Evolutionary conservation across 352 stramenopile species (phyloP), one percentile per base, ranked within the genome.

Genomic region (Pythium phragmiticola): DNA sequence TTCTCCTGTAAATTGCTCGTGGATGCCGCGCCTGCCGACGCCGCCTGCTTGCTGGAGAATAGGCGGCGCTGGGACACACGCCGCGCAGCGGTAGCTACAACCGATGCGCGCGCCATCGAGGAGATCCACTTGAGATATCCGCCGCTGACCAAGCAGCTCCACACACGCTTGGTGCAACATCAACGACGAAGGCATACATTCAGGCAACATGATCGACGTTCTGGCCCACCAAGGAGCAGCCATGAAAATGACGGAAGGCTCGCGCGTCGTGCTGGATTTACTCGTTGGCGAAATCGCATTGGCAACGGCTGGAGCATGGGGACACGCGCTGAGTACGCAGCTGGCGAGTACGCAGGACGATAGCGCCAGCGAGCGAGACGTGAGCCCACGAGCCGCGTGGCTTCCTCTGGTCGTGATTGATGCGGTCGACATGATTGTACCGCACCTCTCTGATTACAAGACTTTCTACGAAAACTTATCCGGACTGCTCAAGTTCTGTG

Each of bases 1-100:
- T 88, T 88, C 42, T 94, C 84, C 65, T 90, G 81, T 11, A 92
- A 63, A 33, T 75, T 75, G 49, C 58, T 57, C 26, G 52, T n/a
- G 3, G 33, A 30, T 11, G 36, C 55, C 1, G 23, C 52, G 21
- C 11, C 34, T 39, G 34, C 34, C 34, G 34, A 39, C 11, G 36
- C 34, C 3, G 53, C 48, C 21, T 69, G 64, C 60, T 76, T 81
- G 65, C 55, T 81, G 30, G 72, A 73, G 54, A 82, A 79, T 21
- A 69, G 57, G 17, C 76, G 79, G 2, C 60, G 56, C 57, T 39
- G 64, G 46, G 34, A 16, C 17, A 37, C 51, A 45, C 57, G 36
- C 45, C 47, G 42, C 48, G 47, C 34, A 42, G 63, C 34, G 6
- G 30, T 2, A 17, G 48, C 43, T 26, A 41, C 49, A 6, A 41